Percentiles rank a stretch among this genome's conserved stretches.
phyloP scores from a whole-genome alignment of 352 stramenopile species.

The Pythium monospermum region DNA sequence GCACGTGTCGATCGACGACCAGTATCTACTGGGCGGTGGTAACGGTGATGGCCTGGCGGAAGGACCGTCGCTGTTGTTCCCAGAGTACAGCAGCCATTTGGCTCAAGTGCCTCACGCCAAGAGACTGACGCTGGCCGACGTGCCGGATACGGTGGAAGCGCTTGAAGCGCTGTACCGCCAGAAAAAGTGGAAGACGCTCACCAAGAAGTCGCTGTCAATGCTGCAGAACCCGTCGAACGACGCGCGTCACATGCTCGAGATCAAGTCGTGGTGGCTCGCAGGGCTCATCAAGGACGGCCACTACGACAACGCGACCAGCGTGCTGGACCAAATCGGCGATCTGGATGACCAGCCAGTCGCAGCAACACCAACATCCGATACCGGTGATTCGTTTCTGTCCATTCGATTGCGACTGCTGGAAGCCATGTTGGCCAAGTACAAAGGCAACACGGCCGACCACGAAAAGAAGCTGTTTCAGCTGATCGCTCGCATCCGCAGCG shows the following conservation, averaged over 20 bases:
- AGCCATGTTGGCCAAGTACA: slow-evolving; percentile 65
- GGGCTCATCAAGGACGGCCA: slow-evolving; percentile 74
- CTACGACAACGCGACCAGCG: slow-evolving; percentile 67
- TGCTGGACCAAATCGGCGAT: slow-evolving; percentile 72
- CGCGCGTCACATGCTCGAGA: slow-evolving; percentile 42
- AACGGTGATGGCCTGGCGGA: background rate
- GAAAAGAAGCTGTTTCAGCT: slow-evolving; percentile 69
- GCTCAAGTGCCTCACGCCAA: slow-evolving; percentile 30
- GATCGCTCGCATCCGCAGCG: slow-evolving; percentile 29
- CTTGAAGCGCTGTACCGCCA: slow-evolving; percentile 59
- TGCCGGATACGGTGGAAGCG: slow-evolving; percentile 47
- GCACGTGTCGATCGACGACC: slow-evolving; percentile 37
- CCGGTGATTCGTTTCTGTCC: slow-evolving; percentile 35
- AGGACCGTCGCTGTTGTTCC: slow-evolving; percentile 2
- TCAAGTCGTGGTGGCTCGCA: slow-evolving; percentile 81
- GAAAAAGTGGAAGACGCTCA: slow-evolving; percentile 70
- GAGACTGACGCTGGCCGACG: slow-evolving; percentile 47
- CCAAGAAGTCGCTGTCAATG: slow-evolving; percentile 70
- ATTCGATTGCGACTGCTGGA: slow-evolving; percentile 62
- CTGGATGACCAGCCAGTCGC: slow-evolving; percentile 29
- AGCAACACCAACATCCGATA: no score
- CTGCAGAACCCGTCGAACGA: slow-evolving; percentile 53
- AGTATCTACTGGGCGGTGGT: slow-evolving; percentile 18
- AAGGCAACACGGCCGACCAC: slow-evolving; percentile 44
- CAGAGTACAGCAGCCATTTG: slow-evolving; percentile 3